Percentiles rank a stretch among this genome's conserved stretches.
Conservation (phyloP, 2,329 filamentous ascomycete species). For the Paraconiothyrium sp. region DNA sequence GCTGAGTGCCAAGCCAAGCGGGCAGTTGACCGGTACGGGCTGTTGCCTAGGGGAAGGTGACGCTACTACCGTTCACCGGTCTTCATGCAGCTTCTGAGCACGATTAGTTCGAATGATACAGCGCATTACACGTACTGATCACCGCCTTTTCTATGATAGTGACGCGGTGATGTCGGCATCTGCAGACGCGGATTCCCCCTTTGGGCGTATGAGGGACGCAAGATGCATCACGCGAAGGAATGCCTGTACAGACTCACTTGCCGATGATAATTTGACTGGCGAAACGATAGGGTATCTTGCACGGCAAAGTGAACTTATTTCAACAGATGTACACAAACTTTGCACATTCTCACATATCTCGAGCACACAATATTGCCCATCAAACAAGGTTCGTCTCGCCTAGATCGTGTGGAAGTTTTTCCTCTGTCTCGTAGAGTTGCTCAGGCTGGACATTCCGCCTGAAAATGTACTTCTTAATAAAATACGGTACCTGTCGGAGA, state of each 20-base stretch:
- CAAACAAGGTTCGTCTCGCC: conserved; percentile 22
- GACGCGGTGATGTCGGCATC: neutral
- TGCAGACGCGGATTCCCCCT: too few species aligned
- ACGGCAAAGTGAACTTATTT: neutral
- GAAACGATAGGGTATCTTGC: conserved; percentile 3
- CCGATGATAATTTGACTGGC: neutral
- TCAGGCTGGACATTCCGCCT: conserved; percentile 24
- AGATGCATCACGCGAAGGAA: too few species aligned
- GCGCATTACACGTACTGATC: neutral
- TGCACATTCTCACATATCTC: neutral
- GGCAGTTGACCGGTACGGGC: neutral
- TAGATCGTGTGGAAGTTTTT: neutral
- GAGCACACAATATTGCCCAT: neutral
- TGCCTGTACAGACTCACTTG: too few species aligned
- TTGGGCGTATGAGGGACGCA: too few species aligned
- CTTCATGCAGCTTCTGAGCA: neutral
- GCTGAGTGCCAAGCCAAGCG: neutral
- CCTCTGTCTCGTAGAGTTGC: conserved; percentile 22
- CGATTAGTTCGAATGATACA: neutral
- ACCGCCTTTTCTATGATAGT: neutral
- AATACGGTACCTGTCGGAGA: conserved; percentile 42
- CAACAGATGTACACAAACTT: conserved; percentile 16
- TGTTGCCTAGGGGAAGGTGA: conserved; percentile 7
- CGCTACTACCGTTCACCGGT: neutral
- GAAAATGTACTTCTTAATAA: conserved; percentile 42